Evolutionary conservation across 495 filamentous ascomycete species (phyloP), one percentile per base, ranked within the genome.

Genomic region (Daldinia loculata): DNA sequence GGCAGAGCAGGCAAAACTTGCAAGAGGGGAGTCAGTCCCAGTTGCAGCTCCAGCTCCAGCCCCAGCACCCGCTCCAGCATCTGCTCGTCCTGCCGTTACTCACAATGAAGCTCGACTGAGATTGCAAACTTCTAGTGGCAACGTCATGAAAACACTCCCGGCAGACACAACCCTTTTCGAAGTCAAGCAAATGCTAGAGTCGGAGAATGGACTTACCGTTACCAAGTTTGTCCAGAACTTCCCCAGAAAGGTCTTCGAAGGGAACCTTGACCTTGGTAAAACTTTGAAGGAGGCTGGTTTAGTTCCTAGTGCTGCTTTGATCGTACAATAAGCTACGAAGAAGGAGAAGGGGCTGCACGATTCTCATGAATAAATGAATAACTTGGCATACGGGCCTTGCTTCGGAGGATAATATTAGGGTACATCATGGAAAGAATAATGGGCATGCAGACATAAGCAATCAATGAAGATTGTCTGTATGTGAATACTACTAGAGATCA

Each of bases 91-190:
- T 6, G 77, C 80, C 29, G 74, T 81, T 22, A 76, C 77, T 32
- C 93, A 95, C 76, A 92, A 88, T 15, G 93, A 97, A 77, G 87
- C 94, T 45, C 87, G 95, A 43, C 79, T 99, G 70, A 84, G 94
- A 66, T 85, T 99, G 70, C 93, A 97, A 76, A 92, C 90, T 0
- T 78, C 89, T 0, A 80, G 80, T 19, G 92, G 93, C 15, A 93
- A 89, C 56, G 78, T 97, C 34, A 87, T 90, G 80, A 97, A 97
- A 84, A 92, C 89, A 2, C 89, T 95, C 56, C 88, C 92, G 0
- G 93, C 89, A 6, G 91, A 92, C 19, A 96, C 92, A 7, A 99
- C 96, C 0, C 83, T 99, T 15, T 97, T 97, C 74, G 96, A 99
- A 80, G 93, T 99, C 30, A 93, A 91, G 7, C 87, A 91, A 58